Evolutionary conservation across 2,329 filamentous ascomycete genomes (phyloP).

Genomic region (Celoporthe dispersa): DNA sequence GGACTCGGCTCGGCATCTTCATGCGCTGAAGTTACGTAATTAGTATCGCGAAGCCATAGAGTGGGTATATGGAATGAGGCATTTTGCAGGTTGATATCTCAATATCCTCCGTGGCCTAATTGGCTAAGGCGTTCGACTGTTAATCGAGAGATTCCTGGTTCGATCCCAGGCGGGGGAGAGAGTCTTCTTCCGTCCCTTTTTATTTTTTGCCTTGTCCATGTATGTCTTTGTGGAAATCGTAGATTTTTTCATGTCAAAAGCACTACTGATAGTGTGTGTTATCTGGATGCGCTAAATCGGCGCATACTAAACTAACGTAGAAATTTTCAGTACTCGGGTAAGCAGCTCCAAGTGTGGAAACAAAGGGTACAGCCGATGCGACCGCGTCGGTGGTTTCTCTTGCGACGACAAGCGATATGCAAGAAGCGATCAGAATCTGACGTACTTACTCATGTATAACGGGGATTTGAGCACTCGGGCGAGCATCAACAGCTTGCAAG

Average conservation of each 20-base stretch:
- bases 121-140: slow-evolving; percentile 1
- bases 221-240: background rate
- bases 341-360: no score
- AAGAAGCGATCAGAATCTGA: no score
- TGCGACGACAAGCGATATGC: no score
- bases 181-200: background rate
- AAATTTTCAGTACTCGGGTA: no score
- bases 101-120: background rate
- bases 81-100: background rate
- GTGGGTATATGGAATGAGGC: background rate
- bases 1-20: background rate
- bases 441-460: no score
- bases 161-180: background rate
- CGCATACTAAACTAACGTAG: no score
- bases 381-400: no score
- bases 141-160: slow-evolving; percentile 1
- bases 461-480: no score
- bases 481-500: no score
- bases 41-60: background rate
- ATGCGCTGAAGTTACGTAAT: background rate
- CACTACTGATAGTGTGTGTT: background rate
- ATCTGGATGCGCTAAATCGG: no score
- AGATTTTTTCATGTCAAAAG: background rate
- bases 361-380: no score
- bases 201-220: background rate